These are phyloP conservation scores for Neoboletus subvelutipes DNA, from an alignment of 768 basidiomycete species.

Conservation along the genomic window DNA sequence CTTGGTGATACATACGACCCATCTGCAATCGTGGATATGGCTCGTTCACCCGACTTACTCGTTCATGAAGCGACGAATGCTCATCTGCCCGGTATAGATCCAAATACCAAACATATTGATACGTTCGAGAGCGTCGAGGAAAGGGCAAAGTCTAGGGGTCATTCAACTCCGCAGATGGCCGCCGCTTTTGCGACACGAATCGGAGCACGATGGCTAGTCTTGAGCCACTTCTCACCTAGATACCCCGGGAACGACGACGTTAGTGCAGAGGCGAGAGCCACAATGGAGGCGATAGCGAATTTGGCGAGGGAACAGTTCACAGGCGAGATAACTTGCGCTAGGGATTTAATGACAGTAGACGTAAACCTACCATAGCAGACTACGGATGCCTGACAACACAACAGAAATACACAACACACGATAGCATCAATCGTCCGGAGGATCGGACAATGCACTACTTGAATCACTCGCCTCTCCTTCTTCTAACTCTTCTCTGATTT, in stretches of 20 bases:
- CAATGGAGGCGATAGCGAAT: constrained; percentile 63
- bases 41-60: constrained; percentile 65
- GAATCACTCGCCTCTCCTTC: constrained; percentile 85
- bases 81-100: constrained; percentile 65
- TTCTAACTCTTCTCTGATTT: constrained; percentile 69
- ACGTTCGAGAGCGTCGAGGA: constrained; percentile 60
- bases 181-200: constrained; percentile 73
- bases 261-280: constrained; percentile 44
- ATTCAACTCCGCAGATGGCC: constrained; percentile 92
- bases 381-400: constrained; percentile 12
- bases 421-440: constrained; percentile 52
- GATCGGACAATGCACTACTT: constrained; percentile 76
- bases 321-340: constrained; percentile 64
- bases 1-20: constrained; percentile 87
- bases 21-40: constrained; percentile 59
- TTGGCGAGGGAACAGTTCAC: constrained; percentile 56
- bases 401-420: not conserved
- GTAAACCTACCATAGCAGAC: constrained; percentile 39
- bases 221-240: constrained; percentile 86
- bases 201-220: constrained; percentile 56
- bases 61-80: constrained; percentile 93
- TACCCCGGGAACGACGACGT: constrained; percentile 68
- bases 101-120: constrained; percentile 56
- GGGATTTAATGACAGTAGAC: constrained; percentile 73
- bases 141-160: constrained; percentile 72